Conservation (phyloP, 2,329 filamentous ascomycete genomes). For the Truncatella angustata region DNA sequence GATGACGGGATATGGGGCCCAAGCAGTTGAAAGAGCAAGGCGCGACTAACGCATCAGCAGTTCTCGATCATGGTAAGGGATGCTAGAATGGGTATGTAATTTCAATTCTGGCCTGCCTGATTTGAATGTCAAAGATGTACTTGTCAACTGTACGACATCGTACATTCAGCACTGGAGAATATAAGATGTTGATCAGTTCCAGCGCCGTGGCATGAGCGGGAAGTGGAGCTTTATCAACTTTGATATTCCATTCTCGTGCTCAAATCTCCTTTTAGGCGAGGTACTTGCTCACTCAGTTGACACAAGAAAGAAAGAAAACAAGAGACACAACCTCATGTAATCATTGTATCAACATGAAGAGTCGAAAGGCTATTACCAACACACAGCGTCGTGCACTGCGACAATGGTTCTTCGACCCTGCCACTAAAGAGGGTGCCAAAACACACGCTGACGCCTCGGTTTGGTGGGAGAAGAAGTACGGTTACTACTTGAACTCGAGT, state of each 20-base stretch:
- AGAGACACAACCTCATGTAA: background rate
- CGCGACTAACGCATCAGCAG: constrained; percentile 4
- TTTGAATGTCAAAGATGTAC: background rate
- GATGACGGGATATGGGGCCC: background rate
- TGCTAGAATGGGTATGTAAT: constrained; percentile 5
- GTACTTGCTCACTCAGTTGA: too few species aligned
- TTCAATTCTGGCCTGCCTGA: background rate
- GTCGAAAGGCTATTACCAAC: constrained; percentile 12
- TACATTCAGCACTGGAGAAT: background rate
- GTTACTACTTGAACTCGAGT: constrained; percentile 12
- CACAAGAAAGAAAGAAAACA: background rate
- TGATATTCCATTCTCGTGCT: background rate
- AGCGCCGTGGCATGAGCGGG: background rate
- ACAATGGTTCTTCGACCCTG: constrained; percentile 12
- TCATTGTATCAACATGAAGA: constrained; percentile 7
- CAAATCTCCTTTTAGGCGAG: too few species aligned
- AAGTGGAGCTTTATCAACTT: background rate
- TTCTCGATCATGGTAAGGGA: background rate
- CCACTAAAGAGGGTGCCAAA: constrained; percentile 11
- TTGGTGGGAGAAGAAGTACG: constrained; percentile 12
- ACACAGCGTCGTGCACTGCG: constrained; percentile 12
- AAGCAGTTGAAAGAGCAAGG: background rate
- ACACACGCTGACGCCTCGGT: constrained; percentile 12
- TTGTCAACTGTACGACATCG: background rate
- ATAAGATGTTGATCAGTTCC: constrained; percentile 8